A percentile compares a stretch with the other conserved stretches of the same genome.
These are phyloP conservation scores for Stachybotrys elegans DNA, from an alignment of 2,329 filamentous ascomycete species.

Conservation along the genomic window DNA sequence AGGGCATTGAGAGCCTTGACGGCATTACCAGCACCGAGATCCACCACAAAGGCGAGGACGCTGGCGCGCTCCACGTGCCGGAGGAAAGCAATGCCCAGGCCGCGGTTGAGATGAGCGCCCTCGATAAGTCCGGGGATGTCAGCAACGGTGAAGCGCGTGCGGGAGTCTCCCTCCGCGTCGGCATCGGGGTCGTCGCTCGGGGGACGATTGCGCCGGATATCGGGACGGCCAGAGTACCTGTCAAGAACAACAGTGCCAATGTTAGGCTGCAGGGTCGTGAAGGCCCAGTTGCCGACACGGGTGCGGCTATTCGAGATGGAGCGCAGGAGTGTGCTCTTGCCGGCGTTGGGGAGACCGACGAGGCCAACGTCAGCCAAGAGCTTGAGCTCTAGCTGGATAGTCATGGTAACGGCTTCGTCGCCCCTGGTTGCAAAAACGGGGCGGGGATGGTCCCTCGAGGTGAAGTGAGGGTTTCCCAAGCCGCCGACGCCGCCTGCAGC, in stretches of 20 bases:
- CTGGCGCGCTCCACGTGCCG: slow-evolving; percentile 91
- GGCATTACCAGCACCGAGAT: slow-evolving; percentile 75
- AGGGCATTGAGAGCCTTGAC: slow-evolving; percentile 72
- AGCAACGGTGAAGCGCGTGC: slow-evolving; percentile 85
- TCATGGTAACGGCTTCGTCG: slow-evolving; percentile 71
- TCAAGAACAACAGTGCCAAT: slow-evolving; percentile 95
- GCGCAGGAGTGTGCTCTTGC: slow-evolving; percentile 87
- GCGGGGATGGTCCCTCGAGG: slow-evolving; percentile 65
- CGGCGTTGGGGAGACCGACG: slow-evolving; percentile 91
- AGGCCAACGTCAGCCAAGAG: slow-evolving; percentile 91
- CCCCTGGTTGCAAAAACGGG: slow-evolving; percentile 89
- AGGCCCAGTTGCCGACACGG: slow-evolving; percentile 90
- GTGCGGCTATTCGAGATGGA: slow-evolving; percentile 85
- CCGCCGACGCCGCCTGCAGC: slow-evolving; percentile 86
- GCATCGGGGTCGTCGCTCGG: slow-evolving; percentile 31
- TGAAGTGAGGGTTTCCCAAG: slow-evolving; percentile 89
- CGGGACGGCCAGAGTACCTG: slow-evolving; percentile 71
- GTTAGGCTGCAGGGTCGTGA: slow-evolving; percentile 91
- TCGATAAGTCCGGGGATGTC: slow-evolving; percentile 94
- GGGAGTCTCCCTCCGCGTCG: slow-evolving; percentile 45
- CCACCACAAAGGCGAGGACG: slow-evolving; percentile 89
- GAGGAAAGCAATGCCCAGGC: slow-evolving; percentile 85
- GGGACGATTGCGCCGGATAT: slow-evolving; percentile 32
- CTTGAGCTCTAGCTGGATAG: slow-evolving; percentile 86
- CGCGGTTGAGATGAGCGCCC: slow-evolving; percentile 86